Conservation (phyloP, 768 basidiomycete species). For the Mycena polygramma region DNA sequence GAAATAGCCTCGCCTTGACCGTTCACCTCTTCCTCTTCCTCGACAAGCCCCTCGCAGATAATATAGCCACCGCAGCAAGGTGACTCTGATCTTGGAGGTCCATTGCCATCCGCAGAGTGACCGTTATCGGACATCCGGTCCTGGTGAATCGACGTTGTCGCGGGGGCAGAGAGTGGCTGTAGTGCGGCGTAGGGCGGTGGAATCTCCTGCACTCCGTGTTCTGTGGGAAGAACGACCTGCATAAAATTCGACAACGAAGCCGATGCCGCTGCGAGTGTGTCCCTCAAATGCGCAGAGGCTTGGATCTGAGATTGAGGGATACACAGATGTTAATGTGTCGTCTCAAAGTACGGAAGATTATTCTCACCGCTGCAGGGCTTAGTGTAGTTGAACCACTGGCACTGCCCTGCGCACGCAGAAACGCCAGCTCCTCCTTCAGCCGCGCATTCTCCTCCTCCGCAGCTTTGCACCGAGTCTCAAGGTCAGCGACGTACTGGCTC, state of each 20-base stretch:
- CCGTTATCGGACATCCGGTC: background rate
- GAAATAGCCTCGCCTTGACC: background rate
- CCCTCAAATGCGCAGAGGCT: background rate
- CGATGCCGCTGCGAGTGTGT: background rate
- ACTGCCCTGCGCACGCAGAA: conserved; percentile 54
- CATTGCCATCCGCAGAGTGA: background rate
- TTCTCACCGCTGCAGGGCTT: conserved; percentile 6
- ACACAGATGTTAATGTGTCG: background rate
- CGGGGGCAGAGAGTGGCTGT: background rate
- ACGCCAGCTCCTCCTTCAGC: conserved; percentile 63
- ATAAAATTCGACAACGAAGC: background rate
- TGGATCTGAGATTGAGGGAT: background rate
- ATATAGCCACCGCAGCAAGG: conserved; percentile 26
- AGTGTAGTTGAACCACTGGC: conserved; percentile 47
- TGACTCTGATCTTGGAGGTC: conserved; percentile 8
- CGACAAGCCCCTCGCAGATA: conserved; percentile 18
- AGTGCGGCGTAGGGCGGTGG: background rate
- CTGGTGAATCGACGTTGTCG: background rate
- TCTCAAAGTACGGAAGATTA: no score
- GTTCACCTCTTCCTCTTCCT: conserved; percentile 5
- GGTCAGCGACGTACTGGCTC: conserved; percentile 66
- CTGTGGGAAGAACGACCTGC: background rate
- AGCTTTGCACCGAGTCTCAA: conserved; percentile 68
- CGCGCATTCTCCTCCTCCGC: conserved; percentile 68
- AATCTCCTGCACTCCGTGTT: no score